phyloP scores from a whole-genome alignment of 306 rosid genomes.

The Cicer judaicum region DNA sequence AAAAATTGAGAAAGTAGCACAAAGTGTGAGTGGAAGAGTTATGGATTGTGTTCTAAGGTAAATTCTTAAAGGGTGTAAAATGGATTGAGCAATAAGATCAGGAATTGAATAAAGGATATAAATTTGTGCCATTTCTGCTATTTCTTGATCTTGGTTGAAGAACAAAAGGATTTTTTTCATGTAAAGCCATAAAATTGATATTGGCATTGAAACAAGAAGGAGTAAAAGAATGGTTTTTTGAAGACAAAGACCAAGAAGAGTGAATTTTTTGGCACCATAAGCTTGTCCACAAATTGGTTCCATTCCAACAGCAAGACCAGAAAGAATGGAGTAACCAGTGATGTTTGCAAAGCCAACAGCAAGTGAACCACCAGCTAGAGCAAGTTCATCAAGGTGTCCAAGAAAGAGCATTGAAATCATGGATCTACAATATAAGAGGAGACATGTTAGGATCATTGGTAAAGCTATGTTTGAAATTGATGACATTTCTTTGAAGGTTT shows the following conservation, averaged over 20 bases:
- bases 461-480: constrained; percentile 66
- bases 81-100: constrained; percentile 84
- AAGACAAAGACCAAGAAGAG: constrained; percentile 72
- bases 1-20: constrained; percentile 68
- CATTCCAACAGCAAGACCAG: constrained; percentile 94
- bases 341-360: constrained; percentile 89
- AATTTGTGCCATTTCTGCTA: constrained; percentile 73
- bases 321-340: constrained; percentile 89
- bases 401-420: constrained; percentile 94
- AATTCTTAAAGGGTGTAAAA: constrained; percentile 83
- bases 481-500: constrained; percentile 49
- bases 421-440: constrained; percentile 78
- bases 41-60: constrained; percentile 85
- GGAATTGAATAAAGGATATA: constrained; percentile 84
- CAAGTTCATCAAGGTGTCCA: constrained; percentile 76
- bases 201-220: constrained; percentile 64
- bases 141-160: constrained; percentile 72
- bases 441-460: constrained; percentile 85
- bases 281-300: constrained; percentile 93
- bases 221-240: constrained; percentile 78
- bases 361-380: constrained; percentile 87
- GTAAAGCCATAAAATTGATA: constrained; percentile 76
- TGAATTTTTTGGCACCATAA: constrained; percentile 72
- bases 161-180: constrained; percentile 68
- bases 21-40: constrained; percentile 80